Percentiles rank a stretch among this genome's conserved stretches.
phyloP scores from a whole-genome alignment of 768 basidiomycete species.

The Heimioporus sp. region DNA sequence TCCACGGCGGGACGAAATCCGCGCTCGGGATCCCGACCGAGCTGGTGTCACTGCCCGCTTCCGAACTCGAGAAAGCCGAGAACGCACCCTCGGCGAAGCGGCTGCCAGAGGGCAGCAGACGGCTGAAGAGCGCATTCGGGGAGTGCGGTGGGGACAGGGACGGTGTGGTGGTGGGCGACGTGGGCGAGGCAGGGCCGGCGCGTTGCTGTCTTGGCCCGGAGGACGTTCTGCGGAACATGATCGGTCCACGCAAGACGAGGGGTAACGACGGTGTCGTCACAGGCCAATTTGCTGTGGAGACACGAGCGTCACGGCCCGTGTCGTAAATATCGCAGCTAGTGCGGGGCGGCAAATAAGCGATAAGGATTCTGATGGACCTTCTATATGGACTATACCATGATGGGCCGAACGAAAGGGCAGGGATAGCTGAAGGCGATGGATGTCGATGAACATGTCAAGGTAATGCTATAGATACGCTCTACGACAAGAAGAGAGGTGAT shows the following conservation, averaged over 20 bases:
- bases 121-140: background rate
- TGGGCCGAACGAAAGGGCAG: too few relatives aligned
- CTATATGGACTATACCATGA: too few relatives aligned
- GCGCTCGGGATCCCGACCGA: conserved; percentile 4
- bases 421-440: too few relatives aligned
- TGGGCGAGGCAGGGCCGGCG: conserved; percentile 8
- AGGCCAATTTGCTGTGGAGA: background rate
- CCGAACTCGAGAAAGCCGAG: conserved; percentile 26
- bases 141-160: too few relatives aligned
- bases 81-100: conserved; percentile 25
- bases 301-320: too few relatives aligned
- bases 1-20: conserved; percentile 3
- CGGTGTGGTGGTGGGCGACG: conserved; percentile 5
- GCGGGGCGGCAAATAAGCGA: too few relatives aligned
- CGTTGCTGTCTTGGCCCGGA: background rate
- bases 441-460: too few relatives aligned
- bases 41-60: conserved; percentile 20
- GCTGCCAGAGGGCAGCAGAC: conserved; percentile 20
- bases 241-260: background rate
- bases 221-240: conserved; percentile 19
- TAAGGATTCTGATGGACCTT: too few relatives aligned
- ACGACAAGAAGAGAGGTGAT: background rate
- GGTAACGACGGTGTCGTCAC: background rate
- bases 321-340: too few relatives aligned
- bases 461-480: too few relatives aligned